These are phyloP conservation scores for Psidium friedrichsthalianum DNA, from an alignment of 345 rosid species.

Conservation along the genomic window DNA sequence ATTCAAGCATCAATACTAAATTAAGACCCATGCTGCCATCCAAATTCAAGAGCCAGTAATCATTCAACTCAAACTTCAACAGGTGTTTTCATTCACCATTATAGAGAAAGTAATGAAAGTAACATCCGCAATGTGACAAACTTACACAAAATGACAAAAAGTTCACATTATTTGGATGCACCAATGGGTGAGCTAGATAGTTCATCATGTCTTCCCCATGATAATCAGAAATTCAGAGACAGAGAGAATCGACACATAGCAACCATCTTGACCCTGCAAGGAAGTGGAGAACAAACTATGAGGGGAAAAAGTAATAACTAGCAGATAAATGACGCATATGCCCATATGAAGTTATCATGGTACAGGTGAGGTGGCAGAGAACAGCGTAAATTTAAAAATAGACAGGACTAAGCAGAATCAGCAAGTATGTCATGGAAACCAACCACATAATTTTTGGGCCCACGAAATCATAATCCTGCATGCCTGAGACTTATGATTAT, in stretches of 20 bases:
- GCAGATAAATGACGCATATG: neutral
- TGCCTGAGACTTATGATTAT: neutral
- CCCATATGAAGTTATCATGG: neutral
- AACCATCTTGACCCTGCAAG: neutral
- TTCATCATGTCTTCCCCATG: neutral
- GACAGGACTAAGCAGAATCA: neutral
- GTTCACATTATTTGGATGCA: neutral
- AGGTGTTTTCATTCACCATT: neutral
- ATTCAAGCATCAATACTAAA: neutral
- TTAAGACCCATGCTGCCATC: neutral
- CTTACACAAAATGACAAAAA: neutral
- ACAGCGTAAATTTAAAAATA: neutral
- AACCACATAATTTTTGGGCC: neutral
- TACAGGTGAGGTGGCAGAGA: neutral
- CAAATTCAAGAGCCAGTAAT: neutral
- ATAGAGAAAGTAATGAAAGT: neutral
- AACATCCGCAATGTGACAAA: neutral
- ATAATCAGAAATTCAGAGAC: neutral
- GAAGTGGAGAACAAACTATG: neutral
- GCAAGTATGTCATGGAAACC: neutral
- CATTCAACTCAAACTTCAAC: neutral
- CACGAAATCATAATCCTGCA: neutral
- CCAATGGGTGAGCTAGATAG: neutral
- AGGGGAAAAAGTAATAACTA: neutral
- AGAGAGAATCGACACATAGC: neutral